phyloP scores from a whole-genome alignment of 2,329 filamentous ascomycete species.

The Cercospora sojina region DNA sequence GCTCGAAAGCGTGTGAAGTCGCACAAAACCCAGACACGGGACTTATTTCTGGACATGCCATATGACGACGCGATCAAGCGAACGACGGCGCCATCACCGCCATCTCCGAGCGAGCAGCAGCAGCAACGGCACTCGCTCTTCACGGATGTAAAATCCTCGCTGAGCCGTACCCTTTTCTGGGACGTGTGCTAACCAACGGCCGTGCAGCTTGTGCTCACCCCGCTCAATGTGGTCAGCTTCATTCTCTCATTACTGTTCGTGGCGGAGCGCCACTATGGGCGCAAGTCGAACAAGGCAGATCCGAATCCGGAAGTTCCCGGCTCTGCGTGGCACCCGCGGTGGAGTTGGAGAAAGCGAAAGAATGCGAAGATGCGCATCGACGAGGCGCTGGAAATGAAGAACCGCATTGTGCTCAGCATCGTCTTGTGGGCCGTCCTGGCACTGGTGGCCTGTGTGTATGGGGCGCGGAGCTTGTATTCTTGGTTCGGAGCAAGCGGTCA shows the following conservation, averaged over 20 bases:
- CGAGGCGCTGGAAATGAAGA: constrained; percentile 63
- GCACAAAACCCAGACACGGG: constrained; percentile 31
- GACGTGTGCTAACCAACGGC: constrained; percentile 3
- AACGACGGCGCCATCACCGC: constrained; percentile 20
- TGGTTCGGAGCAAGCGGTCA: constrained; percentile 23
- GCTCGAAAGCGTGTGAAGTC: constrained; percentile 18
- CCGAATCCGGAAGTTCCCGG: constrained; percentile 44
- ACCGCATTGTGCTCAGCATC: constrained; percentile 54
- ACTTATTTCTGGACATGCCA: constrained; percentile 34
- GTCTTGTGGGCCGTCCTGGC: constrained; percentile 38
- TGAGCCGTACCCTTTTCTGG: neutral
- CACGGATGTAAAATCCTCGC: constrained; percentile 25
- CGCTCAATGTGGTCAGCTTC: constrained; percentile 64
- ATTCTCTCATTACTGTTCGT: constrained; percentile 60
- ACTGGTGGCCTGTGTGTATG: constrained; percentile 25
- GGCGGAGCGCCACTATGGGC: constrained; percentile 59
- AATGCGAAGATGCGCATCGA: constrained; percentile 61
- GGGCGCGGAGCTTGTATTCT: constrained; percentile 25
- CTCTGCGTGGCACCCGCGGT: constrained; percentile 35
- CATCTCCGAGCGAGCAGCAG: constrained; percentile 25
- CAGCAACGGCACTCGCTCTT: constrained; percentile 21
- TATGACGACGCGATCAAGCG: constrained; percentile 29
- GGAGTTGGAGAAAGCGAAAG: constrained; percentile 48
- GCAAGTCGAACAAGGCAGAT: constrained; percentile 41
- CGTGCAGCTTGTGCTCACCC: constrained; percentile 54